Conservation (phyloP, 1,139 yeast species). For the Lodderomyces pseudojiufengensis region DNA sequence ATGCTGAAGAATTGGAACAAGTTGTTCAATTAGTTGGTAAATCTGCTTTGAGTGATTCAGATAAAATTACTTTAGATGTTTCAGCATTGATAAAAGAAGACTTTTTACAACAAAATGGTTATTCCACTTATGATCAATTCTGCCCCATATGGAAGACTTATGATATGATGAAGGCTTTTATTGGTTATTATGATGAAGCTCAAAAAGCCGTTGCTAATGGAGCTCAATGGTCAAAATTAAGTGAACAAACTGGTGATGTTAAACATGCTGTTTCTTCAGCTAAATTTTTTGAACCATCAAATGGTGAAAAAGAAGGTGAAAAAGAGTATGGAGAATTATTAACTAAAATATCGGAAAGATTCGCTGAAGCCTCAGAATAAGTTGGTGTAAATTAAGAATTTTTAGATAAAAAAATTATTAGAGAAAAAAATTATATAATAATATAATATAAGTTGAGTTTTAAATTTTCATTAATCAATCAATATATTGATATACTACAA, state of each 20-base stretch:
- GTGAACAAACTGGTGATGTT: constrained; percentile 85
- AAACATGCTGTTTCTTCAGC: constrained; percentile 92
- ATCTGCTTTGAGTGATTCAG: constrained; percentile 93
- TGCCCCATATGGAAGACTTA: constrained; percentile 99
- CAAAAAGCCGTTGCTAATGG: constrained; percentile 95
- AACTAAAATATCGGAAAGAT: constrained; percentile 76
- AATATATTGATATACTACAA: constrained; percentile 2
- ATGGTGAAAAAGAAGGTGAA: constrained; percentile 76
- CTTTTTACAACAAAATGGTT: constrained; percentile 98
- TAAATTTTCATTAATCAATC: not conserved
- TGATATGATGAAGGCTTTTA: constrained; percentile 95
- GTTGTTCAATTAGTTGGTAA: constrained; percentile 99
- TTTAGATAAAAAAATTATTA: constrained; percentile 2
- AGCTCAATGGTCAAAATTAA: constrained; percentile 87
- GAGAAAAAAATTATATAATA: not conserved
- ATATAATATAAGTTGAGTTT: too few relatives aligned
- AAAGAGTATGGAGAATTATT: constrained; percentile 75
- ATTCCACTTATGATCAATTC: constrained; percentile 95
- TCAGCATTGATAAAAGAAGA: constrained; percentile 91
- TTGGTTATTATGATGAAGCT: constrained; percentile 91
- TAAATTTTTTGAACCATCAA: constrained; percentile 92
- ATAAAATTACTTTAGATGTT: constrained; percentile 93
- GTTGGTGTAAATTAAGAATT: not conserved
- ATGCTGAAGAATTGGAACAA: constrained; percentile 97
- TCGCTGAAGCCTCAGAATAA: constrained; percentile 92